These are phyloP conservation scores for Houttuynia cordata DNA, from an alignment of 164 flowering plant species.

Conservation along the genomic window DNA sequence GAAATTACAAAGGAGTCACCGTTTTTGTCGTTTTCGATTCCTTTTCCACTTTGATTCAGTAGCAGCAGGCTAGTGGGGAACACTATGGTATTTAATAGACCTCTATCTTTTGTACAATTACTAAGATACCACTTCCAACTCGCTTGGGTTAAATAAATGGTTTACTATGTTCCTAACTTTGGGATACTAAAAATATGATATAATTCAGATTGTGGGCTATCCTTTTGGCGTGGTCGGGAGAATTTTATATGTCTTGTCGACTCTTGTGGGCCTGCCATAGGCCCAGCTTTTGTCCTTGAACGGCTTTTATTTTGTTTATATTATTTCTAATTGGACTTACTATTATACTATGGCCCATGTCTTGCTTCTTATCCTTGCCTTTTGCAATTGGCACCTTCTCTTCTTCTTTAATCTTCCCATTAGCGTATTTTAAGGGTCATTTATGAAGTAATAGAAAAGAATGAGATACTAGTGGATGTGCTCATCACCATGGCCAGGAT, in stretches of 20 bases:
- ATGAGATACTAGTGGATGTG: too few relatives aligned
- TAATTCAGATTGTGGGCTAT: background rate
- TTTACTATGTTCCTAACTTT: background rate
- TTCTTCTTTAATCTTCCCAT: too few relatives aligned
- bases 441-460: too few relatives aligned
- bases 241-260: background rate
- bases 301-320: too few relatives aligned
- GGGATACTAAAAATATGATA: background rate
- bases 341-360: too few relatives aligned
- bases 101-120: background rate
- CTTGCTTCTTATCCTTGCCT: too few relatives aligned
- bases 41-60: too few relatives aligned
- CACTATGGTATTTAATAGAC: background rate
- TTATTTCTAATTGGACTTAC: too few relatives aligned
- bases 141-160: background rate
- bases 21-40: background rate
- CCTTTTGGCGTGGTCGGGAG: background rate
- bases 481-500: too few relatives aligned
- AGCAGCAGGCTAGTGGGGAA: background rate
- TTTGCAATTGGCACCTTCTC: too few relatives aligned
- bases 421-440: too few relatives aligned
- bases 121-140: background rate
- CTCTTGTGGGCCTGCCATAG: background rate
- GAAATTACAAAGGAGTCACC: background rate
- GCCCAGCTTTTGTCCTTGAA: slow-evolving; percentile 1